Base-by-base conservation (phyloP, 495 filamentous ascomycete genomes). In the Aspergillus baeticus region DNA sequence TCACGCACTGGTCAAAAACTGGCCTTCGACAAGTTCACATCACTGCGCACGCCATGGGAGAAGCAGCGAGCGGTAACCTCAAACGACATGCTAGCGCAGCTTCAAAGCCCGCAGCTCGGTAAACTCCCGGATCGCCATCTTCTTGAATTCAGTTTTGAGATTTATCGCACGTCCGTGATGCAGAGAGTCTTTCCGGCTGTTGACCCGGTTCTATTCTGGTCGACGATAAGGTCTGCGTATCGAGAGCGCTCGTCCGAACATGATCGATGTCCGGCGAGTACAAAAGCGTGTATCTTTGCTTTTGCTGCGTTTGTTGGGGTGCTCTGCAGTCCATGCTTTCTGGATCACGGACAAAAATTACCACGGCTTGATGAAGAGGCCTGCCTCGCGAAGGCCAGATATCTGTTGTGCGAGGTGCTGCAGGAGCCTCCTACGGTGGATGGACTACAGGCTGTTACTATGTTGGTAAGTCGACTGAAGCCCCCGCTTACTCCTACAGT, bases 181-280 rank as follows among this genome's bases (percentile, higher is more conserved):
- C 69, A 62, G 44, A 69, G 68, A 4, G 61, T 78, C 6, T 81
- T 80, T 49, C 79, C 77, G 0, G 54, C 72, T 8, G 39, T 81
- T 17, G 74, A 81, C 47, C 26, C 48, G 0, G 63, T 70, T 3
- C 46, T 80, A 20, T 80, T 79, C 51, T 61, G 59, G 8, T 62
- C 70, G 10, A 80, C 75, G 0, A 71, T 81, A 22, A 57, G 65
- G 0, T 43, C 58, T 3, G 77, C 76, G n/a, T 81, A 80, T 51
- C 47, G 61, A 10, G 58, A 67, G 20, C 44, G 59, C 0, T 45
- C 52, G 1, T 54, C 36, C 11, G 48, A 45, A 8, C 62, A 54
- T 13, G 39, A 10, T 7, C 51, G 58, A n/a, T 63, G 59, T 1
- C 65, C 63, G 15, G 62, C 63, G 1, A 66, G 64, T 29, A 61